phyloP scores from a whole-genome alignment of 2,329 filamentous ascomycete genomes.

The Colletotrichum lupini region DNA sequence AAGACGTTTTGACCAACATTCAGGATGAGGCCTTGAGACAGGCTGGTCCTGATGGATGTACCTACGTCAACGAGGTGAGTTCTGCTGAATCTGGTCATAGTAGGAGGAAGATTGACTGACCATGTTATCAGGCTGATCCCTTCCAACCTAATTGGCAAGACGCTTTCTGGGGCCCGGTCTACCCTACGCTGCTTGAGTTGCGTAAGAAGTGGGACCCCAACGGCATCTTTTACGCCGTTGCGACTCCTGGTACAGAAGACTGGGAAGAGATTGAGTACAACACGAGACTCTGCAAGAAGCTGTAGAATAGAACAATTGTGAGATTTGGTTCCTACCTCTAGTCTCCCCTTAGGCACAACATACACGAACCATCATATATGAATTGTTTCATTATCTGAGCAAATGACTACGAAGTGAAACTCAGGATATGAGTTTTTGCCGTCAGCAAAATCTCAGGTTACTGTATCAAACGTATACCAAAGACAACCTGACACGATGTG shows the following conservation, averaged over 20 bases:
- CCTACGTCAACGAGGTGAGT: conserved; percentile 57
- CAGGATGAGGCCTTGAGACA: conserved; percentile 49
- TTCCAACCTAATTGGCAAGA: conserved; percentile 50
- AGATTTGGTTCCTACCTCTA: no score
- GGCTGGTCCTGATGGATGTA: conserved; percentile 50
- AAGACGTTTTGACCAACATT: conserved; percentile 51
- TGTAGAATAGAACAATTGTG: neutral
- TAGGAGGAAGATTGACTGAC: fast-evolving
- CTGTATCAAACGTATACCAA: no score
- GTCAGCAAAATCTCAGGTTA: no score
- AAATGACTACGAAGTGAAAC: no score
- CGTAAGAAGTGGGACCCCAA: conserved; percentile 57
- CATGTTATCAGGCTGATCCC: conserved; percentile 43
- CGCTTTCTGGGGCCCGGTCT: conserved; percentile 53
- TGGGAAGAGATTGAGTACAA: conserved; percentile 54
- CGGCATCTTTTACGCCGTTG: conserved; percentile 54
- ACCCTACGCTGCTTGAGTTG: conserved; percentile 47
- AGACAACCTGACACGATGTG: no score
- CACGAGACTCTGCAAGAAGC: conserved; percentile 50
- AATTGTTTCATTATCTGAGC: no score
- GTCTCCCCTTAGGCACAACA: no score
- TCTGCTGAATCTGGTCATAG: neutral
- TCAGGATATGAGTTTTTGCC: no score
- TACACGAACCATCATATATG: no score
- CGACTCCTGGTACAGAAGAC: conserved; percentile 56